Conservation (phyloP, 2,329 filamentous ascomycete species). For the Cordyceps farinosa region DNA sequence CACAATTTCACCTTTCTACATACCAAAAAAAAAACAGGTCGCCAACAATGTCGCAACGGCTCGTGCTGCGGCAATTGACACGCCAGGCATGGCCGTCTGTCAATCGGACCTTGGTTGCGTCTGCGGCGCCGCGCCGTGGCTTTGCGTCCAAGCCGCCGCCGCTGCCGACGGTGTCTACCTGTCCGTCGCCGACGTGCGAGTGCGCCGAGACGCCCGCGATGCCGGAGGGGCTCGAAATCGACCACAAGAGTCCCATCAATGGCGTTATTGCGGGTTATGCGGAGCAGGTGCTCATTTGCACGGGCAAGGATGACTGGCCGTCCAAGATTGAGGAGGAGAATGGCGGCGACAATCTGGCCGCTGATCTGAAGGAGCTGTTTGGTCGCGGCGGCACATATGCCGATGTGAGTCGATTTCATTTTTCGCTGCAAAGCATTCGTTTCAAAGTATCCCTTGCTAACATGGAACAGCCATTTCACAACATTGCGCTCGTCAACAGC, state of each 20-base stretch:
- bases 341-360: slow-evolving; percentile 61
- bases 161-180: slow-evolving; percentile 50
- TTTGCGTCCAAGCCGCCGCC: slow-evolving; percentile 24
- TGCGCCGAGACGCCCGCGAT: slow-evolving; percentile 65
- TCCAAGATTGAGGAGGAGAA: slow-evolving; percentile 83
- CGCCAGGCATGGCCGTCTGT: neutral
- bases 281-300: slow-evolving; percentile 81
- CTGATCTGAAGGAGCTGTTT: slow-evolving; percentile 67
- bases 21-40: neutral
- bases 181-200: slow-evolving; percentile 71
- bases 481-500: slow-evolving; percentile 70
- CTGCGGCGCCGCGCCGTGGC: slow-evolving; percentile 5
- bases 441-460: neutral
- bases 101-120: neutral
- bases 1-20: neutral
- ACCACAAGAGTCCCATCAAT: slow-evolving; percentile 64
- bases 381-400: slow-evolving; percentile 63
- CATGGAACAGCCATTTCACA: slow-evolving; percentile 72
- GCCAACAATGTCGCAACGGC: slow-evolving; percentile 13
- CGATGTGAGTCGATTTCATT: slow-evolving; percentile 51
- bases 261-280: slow-evolving; percentile 75
- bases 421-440: neutral
- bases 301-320: slow-evolving; percentile 74
- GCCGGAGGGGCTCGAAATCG: slow-evolving; percentile 69
- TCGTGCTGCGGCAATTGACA: slow-evolving; percentile 12